Base-by-base conservation (phyloP, 106 monocot species). In the Iris macrosiphon region DNA sequence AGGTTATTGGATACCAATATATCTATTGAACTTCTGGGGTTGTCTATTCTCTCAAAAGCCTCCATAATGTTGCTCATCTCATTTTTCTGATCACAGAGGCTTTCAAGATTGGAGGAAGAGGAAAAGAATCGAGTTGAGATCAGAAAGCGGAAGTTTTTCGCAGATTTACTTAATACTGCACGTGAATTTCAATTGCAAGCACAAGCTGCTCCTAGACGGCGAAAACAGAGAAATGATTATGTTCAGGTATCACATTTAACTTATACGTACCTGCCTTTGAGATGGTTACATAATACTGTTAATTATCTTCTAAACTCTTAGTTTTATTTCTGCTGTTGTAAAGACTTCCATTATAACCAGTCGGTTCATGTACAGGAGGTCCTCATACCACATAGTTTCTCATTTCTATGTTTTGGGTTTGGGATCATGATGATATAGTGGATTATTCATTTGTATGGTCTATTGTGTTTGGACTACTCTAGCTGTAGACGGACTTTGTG, bases 181-280 rank as follows among this genome's bases (percentile, higher is more conserved):
- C 89, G 96, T 52, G 96, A 96, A 49, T 79, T 80, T 75, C 96
- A 90, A 65, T 64, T 89, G 33, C 96, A 85, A 70, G 65, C 55
- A 34, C 85, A 82, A 67, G 77, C 80, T 72, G 35, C 61, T 55
- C 42, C 75, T 24, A 96, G 90, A 58, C 64, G 85, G 47, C 60
- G 89, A 67, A 96, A 96, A 52, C 86, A 82, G 70, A 80, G 80
- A 45, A 96, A 96, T 72, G 96, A 96, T 82, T 84, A 83, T 28
- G 50, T 96, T 71, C 86, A 79, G 90, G 96, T 94, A 14, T 29
- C 42, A 23, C n/a, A 59, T 7, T 65, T 21, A 18, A 47, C 31
- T 28, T 31, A 4, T 18, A 17, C 32, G 2, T 19, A 31, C 1
- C 9, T 16, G 6, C 17, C 6, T 53, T 17, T 53, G 31, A 28